Percentiles rank a stretch among this genome's conserved stretches.
Evolutionary conservation across 176 grass and related monocot species (phyloP).

Genomic region (Thinopyrum elongatum): DNA sequence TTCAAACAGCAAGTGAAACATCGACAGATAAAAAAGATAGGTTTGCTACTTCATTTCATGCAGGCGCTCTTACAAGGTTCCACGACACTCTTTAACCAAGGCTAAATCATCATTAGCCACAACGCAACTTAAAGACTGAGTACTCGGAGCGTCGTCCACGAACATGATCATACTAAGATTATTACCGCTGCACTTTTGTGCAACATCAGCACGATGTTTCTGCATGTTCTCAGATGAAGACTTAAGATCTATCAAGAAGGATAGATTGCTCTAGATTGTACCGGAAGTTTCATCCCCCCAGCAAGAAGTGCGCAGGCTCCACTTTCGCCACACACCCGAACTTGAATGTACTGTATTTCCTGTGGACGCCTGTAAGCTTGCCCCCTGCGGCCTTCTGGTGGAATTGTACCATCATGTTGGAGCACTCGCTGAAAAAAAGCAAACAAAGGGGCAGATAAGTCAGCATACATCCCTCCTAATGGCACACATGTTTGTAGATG

Average conservation of each 20-base stretch:
- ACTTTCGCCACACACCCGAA: constrained; percentile 66
- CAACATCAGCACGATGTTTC: constrained; percentile 42
- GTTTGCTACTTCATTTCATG: constrained; percentile 3
- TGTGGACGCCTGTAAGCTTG: constrained; percentile 66
- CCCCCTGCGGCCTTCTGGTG: constrained; percentile 67
- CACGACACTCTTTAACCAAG: background rate
- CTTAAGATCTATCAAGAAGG: constrained; percentile 31
- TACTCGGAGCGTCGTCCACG: background rate
- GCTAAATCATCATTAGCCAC: constrained; percentile 22
- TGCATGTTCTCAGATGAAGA: constrained; percentile 22
- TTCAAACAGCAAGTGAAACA: background rate
- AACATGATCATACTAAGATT: background rate
- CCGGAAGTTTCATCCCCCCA: constrained; percentile 21
- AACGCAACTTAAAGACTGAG: background rate
- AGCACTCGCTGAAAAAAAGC: constrained; percentile 55
- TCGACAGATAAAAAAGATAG: background rate
- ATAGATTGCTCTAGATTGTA: constrained; percentile 33
- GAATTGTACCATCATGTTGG: constrained; percentile 75
- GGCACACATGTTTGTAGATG: background rate
- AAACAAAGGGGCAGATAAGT: background rate
- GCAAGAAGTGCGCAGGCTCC: constrained; percentile 62
- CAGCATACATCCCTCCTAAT: background rate
- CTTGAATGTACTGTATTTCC: constrained; percentile 72
- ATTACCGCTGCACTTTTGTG: constrained; percentile 39
- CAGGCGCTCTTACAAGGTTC: constrained; percentile 17